Evolutionary conservation across 441 rosid species (phyloP), one percentile per base, ranked within the genome.

Genomic region (Arabidopsis lyrata): DNA sequence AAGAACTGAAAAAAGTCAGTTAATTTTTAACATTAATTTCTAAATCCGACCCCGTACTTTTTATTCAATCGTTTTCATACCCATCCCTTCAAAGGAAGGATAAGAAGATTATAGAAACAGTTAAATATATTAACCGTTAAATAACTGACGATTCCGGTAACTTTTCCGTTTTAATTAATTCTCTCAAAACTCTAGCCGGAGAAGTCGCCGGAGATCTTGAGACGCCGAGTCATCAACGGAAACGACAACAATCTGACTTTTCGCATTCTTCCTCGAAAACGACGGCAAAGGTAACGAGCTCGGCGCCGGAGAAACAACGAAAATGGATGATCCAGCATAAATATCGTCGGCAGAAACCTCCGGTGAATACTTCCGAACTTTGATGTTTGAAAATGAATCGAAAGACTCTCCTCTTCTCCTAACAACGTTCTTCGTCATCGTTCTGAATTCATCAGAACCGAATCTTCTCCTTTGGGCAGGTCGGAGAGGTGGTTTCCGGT

Each of bases 241-340:
- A 27, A 80, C 78, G 20, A 79, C 83, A 9, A 71, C 32, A 16
- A 67, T 66, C 0, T 78, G 77, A 6, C 55, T 62, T 1, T 73
- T 61, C 5, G 2, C 44, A 70, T 83, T 85, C 67, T 81, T 86
- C 84, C 80, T 90, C 29, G 90, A 84, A 75, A 95, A 95, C 0
- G 96, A 88, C 27, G 98, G 98, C 15, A 92, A 63, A 24, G 97
- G 99, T 2, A 95, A 81, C 20, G 96, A 87, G 67, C 98, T 95
- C 60, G 98, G 99, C 52, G 82, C 88, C 52, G 99, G 99, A n/a
- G 99, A 95, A 12, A 87, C 84, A 8, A 83, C 78, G 49, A 62
- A 78, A 10, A 84, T 89, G 1, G 90, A 96, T 29, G 97, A 87
- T 15, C 99, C 98, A 34, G 97, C 99, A 41, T 95, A 95, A 53